phyloP scores from a whole-genome alignment of 257 asterid species.

The Solanum lignicaule region DNA sequence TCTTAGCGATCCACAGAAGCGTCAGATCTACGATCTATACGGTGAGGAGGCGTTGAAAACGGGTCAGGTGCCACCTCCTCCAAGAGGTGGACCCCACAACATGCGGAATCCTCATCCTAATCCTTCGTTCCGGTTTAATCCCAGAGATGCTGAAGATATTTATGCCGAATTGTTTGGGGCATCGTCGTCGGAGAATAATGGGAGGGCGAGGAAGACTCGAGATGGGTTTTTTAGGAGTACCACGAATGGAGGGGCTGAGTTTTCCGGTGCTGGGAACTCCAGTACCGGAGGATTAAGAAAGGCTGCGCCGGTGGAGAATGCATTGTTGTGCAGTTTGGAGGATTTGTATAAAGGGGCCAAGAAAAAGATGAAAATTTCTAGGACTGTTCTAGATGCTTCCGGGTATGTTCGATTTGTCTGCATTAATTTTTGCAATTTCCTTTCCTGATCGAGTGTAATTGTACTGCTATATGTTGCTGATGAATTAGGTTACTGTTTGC shows the following conservation, averaged over 20 bases:
- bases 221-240: constrained; percentile 61
- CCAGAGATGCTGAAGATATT: constrained; percentile 83
- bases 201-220: constrained; percentile 28
- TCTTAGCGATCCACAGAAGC: constrained; percentile 93
- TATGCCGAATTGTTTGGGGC: constrained; percentile 72
- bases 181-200: constrained; percentile 25
- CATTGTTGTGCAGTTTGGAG: constrained; percentile 77
- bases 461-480: background rate
- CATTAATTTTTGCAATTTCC: background rate
- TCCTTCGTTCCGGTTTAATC: constrained; percentile 76
- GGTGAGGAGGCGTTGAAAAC: constrained; percentile 93
- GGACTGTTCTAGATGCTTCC: constrained; percentile 48
- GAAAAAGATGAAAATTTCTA: constrained; percentile 86
- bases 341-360: constrained; percentile 72
- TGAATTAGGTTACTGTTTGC: background rate
- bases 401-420: constrained; percentile 42
- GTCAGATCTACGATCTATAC: constrained; percentile 98
- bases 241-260: constrained; percentile 33
- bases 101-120: constrained; percentile 48
- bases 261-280: constrained; percentile 20
- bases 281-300: constrained; percentile 38
- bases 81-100: constrained; percentile 30
- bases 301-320: constrained; percentile 67
- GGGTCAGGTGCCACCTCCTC: constrained; percentile 64
- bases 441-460: background rate